Evolutionary conservation across 2,329 filamentous ascomycete genomes (phyloP).

Genomic region (Laburnicola sp.): DNA sequence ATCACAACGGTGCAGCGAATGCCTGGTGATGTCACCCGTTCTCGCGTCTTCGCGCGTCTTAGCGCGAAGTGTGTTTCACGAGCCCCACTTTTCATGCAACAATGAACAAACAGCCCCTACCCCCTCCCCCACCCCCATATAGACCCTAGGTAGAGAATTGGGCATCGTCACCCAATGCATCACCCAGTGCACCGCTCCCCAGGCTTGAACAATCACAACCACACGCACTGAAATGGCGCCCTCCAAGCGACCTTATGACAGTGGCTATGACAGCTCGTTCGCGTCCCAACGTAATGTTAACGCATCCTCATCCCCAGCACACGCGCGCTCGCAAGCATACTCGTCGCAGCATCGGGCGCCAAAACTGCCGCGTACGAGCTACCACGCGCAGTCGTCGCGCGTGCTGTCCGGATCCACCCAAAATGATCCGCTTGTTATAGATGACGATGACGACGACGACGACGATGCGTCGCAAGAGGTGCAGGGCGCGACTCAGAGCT

Average conservation of each 20-base stretch:
- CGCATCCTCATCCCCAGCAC: slow-evolving; percentile 20
- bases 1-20: neutral
- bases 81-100: slow-evolving; percentile 2
- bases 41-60: slow-evolving; percentile 21
- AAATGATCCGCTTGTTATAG: slow-evolving; percentile 28
- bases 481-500: slow-evolving; percentile 29
- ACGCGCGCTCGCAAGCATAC: slow-evolving; percentile 18
- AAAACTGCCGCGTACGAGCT: slow-evolving; percentile 33
- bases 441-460: slow-evolving; percentile 29
- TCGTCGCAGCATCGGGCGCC: slow-evolving; percentile 22
- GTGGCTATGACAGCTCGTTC: slow-evolving; percentile 3
- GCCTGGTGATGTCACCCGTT: slow-evolving; percentile 21
- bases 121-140: neutral
- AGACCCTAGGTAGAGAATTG: too few species aligned
- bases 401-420: slow-evolving; percentile 30
- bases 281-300: slow-evolving; percentile 28
- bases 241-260: slow-evolving; percentile 15
- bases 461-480: slow-evolving; percentile 37
- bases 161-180: neutral
- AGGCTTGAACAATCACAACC: too few species aligned
- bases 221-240: slow-evolving; percentile 12
- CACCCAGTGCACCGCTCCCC: neutral
- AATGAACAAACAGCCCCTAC: neutral
- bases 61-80: slow-evolving; percentile 14
- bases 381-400: slow-evolving; percentile 14